Evolutionary conservation across 768 basidiomycete genomes (phyloP), one percentile per base, ranked within the genome.

Genomic region (Phaffia australis): DNA sequence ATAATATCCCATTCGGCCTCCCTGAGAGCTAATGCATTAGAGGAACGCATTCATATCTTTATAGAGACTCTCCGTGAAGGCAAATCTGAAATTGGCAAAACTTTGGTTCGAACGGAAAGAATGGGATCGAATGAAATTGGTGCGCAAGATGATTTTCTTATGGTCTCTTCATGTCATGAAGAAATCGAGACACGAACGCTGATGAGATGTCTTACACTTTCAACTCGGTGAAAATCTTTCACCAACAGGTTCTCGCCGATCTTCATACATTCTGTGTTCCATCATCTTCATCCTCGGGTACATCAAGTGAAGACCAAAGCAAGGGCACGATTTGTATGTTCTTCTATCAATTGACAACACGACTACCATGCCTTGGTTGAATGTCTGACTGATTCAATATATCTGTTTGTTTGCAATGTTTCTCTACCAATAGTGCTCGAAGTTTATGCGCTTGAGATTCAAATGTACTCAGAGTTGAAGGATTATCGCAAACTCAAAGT

Each of bases 401-500:
- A 15, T 15, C 15, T 23, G 4, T 54, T 4, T 54, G 16, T 23
- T 9, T 23, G 52, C 52, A 15, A 42, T 11, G 4, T 11, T 11
- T 29, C 11, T 29, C 29, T 32, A n/a, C 32, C 23, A 1, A 15
- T 57, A 63, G 62, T 98, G 14, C 82, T 98, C 30, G 95, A 99
- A 77, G 91, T 98, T 49, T 97, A 97, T 72, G 94, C 95, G 0
- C 84, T 98, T 51, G 95, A 99, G 76, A 99, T 99, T 65, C 93
- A 98, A 75, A 99, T 99, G 95, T 92, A 97, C 79, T 93, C 92
- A 71, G 93, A 97, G 77, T 88, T 86, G 70, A 84, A 87, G 71
- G 95, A 99, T 73, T 87, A 86, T 79, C 93, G 93, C 80, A 97
- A 97, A 76, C 81, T 97, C 58, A 94, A 97, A 82, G 92, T 87